Evolutionary conservation across 495 filamentous ascomycete genomes (phyloP).

Genomic region (Tetracladium setigerum): DNA sequence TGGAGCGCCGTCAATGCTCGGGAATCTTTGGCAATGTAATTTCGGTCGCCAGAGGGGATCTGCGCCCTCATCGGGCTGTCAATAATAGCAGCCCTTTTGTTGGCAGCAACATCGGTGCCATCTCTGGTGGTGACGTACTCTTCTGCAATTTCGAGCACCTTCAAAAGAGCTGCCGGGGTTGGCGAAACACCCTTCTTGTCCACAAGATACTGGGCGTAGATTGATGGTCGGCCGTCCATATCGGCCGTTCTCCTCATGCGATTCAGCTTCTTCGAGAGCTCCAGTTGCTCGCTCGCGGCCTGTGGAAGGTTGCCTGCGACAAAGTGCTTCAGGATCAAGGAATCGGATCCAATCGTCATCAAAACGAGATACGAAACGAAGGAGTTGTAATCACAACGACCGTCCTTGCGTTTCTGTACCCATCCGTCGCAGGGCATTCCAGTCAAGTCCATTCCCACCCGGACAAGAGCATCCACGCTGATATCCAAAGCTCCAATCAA

Average conservation of each 20-base stretch:
- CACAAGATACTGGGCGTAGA: background rate
- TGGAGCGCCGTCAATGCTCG: background rate
- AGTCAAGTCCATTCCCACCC: background rate
- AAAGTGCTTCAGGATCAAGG: background rate
- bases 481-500: background rate
- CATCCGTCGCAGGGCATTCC: background rate
- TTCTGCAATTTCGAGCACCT: background rate
- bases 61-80: background rate
- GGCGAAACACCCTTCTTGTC: background rate
- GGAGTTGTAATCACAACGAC: too few species aligned
- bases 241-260: too few species aligned
- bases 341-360: background rate
- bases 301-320: background rate
- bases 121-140: background rate
- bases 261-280: background rate
- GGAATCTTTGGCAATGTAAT: background rate
- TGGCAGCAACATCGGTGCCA: background rate
- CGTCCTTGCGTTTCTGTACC: background rate
- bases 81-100: background rate
- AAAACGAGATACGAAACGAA: too few species aligned
- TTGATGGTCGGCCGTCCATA: background rate
- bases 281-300: background rate
- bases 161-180: background rate
- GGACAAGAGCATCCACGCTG: background rate
- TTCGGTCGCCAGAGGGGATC: background rate